Evolutionary conservation across 2,329 filamentous ascomycete genomes (phyloP), one percentile per base, ranked within the genome.

Genomic region (Colletotrichum lindemuthianum): DNA sequence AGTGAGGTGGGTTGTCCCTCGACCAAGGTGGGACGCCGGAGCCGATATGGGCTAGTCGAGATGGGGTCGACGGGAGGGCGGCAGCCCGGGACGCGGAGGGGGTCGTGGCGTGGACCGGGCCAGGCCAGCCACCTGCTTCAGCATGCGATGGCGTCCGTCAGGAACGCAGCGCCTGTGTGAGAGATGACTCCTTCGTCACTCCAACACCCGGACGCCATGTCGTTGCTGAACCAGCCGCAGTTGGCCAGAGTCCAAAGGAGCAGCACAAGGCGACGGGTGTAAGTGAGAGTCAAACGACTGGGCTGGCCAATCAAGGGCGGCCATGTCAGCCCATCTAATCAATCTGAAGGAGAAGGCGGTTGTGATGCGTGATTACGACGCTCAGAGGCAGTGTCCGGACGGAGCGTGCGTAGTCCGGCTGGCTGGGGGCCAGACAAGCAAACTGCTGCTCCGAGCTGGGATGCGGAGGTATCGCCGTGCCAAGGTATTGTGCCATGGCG

Each of bases 331-430:
- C 36, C 51, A 63, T 65, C 63, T 65, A 67, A 67, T 67, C 65
- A 65, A 67, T 65, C 65, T 65, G 65, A 51, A 56, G 60, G 45
- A 51, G 33, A 47, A 56, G 61, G 47, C 55, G 60, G 41, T 61
- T 51, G 45, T 41, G 56, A 24, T 24, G 24, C 24, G 24, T 24
- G 24, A 24, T 24, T 24, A 24, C 24, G 24, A 24, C 24, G 24
- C 24, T 4, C 24, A 24, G 24, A 24, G 24, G 24, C 24, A 63
- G 45, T 56, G 45, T 47, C 59, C 59, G 58, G 48, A 61, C 50
- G 58, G 61, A 59, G 24, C 24, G 24, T 24, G n/a, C n/a, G n/a
- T n/a, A n/a, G n/a, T n/a, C n/a, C 45, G 58, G 47, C 24, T 57
- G 43, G 43, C 41, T 34, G 39, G 50, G 50, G 41, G 34, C 33